Evolutionary conservation across 805 yeast genomes (phyloP), one percentile per base, ranked within the genome.

Genomic region (Kluyveromyces siamensis): DNA sequence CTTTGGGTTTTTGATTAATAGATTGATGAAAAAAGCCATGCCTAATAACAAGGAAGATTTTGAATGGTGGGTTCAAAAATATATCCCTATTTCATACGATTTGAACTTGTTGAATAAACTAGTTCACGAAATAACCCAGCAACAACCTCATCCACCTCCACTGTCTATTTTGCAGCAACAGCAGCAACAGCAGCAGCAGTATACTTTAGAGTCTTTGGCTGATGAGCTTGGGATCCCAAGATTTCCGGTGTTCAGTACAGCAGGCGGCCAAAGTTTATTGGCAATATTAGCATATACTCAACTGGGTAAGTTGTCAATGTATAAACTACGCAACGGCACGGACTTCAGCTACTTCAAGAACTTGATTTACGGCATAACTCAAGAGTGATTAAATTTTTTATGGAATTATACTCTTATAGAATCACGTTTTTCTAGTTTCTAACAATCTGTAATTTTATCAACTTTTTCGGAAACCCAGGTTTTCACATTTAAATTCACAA

Each of bases 1-100:
- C 65, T 77, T 90, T 62, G 99, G 98, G 1, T 90, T 90, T 65
- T 71, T 93, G 51, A 70, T 89, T 14, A 80, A 95, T 44, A 72
- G 88, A 54, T 72, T 91, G 61, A 79, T 83, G 57, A 87, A 87
- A 66, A 77, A 79, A 45, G 69, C 74, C 44, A 84, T 91, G 74
- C 98, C 98, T 1, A 77, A 76, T 27, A 85, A 83, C 55, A 90
- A 85, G 62, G 77, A 79, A 39, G 96, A 84, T 37, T 91, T 88
- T 59, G 74, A 81, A 52, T 72, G 80, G 73, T 80, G 88, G 76
- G 72, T 88, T 40, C 65, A 74, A 37, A 72, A 79, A 44, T 87
- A 78, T 65, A 87, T 93, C 72, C 96, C 96, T 17, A 80, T 77
- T 49, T 77, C 85, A 46, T 88, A 79, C 66, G 99, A 91, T 62